Evolutionary conservation across 2,329 filamentous ascomycete genomes (phyloP).

Genomic region (Pseudogymnoascus sp.): DNA sequence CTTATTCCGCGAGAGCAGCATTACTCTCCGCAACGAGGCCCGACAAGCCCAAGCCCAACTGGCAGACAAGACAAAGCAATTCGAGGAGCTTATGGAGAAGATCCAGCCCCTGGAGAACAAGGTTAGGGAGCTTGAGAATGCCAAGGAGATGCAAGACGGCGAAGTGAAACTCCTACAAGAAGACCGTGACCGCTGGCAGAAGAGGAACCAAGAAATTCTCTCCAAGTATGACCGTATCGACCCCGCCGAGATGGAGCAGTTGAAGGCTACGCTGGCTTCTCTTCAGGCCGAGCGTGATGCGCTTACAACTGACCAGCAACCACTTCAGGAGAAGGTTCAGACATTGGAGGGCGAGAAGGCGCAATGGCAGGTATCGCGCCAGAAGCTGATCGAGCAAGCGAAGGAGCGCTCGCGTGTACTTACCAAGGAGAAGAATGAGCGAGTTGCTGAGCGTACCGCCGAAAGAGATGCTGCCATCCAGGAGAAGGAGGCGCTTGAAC

Average conservation of each 20-base stretch:
- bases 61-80: constrained; percentile 62
- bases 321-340: constrained; percentile 46
- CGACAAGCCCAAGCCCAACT: constrained; percentile 71
- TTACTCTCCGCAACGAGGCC: constrained; percentile 80
- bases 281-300: constrained; percentile 59
- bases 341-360: constrained; percentile 48
- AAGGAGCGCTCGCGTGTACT: constrained; percentile 52
- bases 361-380: constrained; percentile 45
- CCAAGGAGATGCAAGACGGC: constrained; percentile 57
- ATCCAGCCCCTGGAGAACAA: constrained; percentile 76
- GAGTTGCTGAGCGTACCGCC: constrained; percentile 34
- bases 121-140: constrained; percentile 75
- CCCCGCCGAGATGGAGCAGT: constrained; percentile 80
- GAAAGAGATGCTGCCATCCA: constrained; percentile 30
- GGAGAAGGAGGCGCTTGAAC: constrained; percentile 36
- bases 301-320: constrained; percentile 30
- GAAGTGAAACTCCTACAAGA: constrained; percentile 84
- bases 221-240: constrained; percentile 95
- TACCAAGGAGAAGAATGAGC: constrained; percentile 46
- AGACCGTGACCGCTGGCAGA: constrained; percentile 90
- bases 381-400: constrained; percentile 53
- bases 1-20: constrained; percentile 88
- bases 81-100: constrained; percentile 65
- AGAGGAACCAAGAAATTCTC: constrained; percentile 89
- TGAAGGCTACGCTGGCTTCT: constrained; percentile 68